Evolutionary conservation across 192 early-diverging fungal species (phyloP), one percentile per base, ranked within the genome.

Genomic region (Fimicolochytrium jonesii): DNA sequence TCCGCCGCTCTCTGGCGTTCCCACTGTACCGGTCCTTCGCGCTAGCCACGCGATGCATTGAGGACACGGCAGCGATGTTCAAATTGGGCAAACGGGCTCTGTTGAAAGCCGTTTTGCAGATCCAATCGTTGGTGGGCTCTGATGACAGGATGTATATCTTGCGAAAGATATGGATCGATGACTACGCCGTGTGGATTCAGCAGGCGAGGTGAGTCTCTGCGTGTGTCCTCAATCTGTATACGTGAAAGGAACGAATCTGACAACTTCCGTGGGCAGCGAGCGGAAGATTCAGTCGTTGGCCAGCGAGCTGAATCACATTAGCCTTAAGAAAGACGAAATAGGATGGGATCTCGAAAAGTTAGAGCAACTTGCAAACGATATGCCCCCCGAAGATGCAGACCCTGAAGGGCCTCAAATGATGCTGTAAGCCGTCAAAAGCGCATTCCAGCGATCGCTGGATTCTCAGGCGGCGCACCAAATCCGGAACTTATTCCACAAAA

Each of bases 121-220:
- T 92, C 66, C 91, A 92, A 69, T 69, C 80, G 4, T 57, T 94
- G 29, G 77, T 97, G 69, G 88, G 92, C 49, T 78, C 83, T 63
- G 88, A 99, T 55, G 94, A 99, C 58, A 66, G 83, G 0, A 91
- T 88, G 66, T 95, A 93, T 66, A 69, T 95, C 5, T 89, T 96
- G 55, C 85, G 89, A 67, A 87, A 91, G 72, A 71, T 96, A 18
- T 95, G 76, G 69, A 34, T 99, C 17, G 93, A 93, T 67, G 94
- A 99, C 69, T 99, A 99, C 70, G 97, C 94, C 71, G 79, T 91
- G 20, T 99, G 96, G 96, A 77, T 94, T 39, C 93, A 94, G 59
- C 79, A 74, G 41, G 78, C 89, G 22, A 84, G 69, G 87, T 87
- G 77, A 73, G 42, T 56, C 48, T 51, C 48, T 3, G 41, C 29